Evolutionary conservation across 306 rosid species (phyloP), one percentile per base, ranked within the genome.

Genomic region (Morella rubra): DNA sequence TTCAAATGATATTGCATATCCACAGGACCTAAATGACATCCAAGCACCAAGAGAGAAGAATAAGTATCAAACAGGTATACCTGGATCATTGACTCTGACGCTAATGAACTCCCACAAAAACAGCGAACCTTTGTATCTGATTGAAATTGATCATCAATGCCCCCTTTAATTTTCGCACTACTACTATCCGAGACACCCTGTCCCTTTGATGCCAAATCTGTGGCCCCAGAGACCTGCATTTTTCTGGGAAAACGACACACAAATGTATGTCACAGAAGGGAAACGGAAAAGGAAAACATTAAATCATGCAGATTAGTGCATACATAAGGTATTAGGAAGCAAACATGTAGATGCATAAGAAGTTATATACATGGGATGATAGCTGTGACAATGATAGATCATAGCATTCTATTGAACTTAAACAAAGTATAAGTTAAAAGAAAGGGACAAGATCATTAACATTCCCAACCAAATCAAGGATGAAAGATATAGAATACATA

Each of bases 201-300:
- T 13, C 93, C 94, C 86, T 89, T 95, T 60, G 97, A 88, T 56
- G 98, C 96, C 81, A 93, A 86, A 77, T 93, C 99, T 41, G 96
- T 82, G 75, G 99, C 97, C 82, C 97, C 93, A 58, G 99, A 82
- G 76, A 87, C 89, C 86, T 96, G 96, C 98, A 96, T 92, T 88
- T 96, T 96, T 86, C 99, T 96, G 89, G 46, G 53, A 65, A 83
- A 69, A 76, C 66, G 76, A 46, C 58, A 73, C 61, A 80, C 44
- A 61, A 19, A 22, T 19, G 56, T 7, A 66, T 45, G 44, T 62
- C 75, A 76, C 81, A 45, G 24, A 41, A 19, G 5, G 4, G 71
- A 8, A 41, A 19, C 61, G 44, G 41, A 5, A 44, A 53, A 40
- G 47, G 27, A 44, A 49, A 73, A 27, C 8, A 37, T 53, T 37